Base-by-base conservation (phyloP, 1,284 basidiomycete genomes). In the Boletus nobilissimus region DNA sequence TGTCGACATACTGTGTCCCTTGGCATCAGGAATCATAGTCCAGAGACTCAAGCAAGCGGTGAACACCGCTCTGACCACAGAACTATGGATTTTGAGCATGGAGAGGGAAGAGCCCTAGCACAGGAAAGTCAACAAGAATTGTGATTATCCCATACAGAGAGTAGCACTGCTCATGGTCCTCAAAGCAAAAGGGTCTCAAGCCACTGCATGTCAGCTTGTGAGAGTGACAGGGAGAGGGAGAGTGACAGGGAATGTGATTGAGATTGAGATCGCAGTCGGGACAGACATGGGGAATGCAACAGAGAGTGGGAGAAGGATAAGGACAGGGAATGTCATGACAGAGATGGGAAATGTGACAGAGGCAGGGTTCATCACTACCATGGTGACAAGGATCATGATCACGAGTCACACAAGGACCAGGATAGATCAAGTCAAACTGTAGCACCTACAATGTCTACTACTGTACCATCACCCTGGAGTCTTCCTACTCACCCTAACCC, bases 11-110 rank as follows among this genome's bases (percentile, higher is more conserved):
- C 94, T 16, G 86, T 89, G 8, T 94, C 95, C 14, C 94, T 95
- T 24, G 82, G 88, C 6, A 92, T 94, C 22, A 88, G 95, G 74
- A 94, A 94, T 77, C 88, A 89, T 60, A 96, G 94, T 80, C 85
- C 88, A 57, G 95, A 95, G 76, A 95, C 94, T 81, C 92, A 93
- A 57, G 87, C 89, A 24, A 95, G 94, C 82, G 92, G 90, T 38
- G 92, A 91, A 51, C 91, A 93, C 63, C 89, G 92, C 11, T 88
- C 89, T 39, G 91, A 91, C 76, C 89, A 90, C 70, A 89, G 86
- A 34, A 83, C 86, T 74, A 85, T 85, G 16, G 91, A 91, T 29
- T 84, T 80, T 32, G 87, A 88, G 51, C 86, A 88, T 51, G 80
- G 83, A n/a, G 91, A 92, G n/a, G 92, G 92, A 36, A 89, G 89